phyloP scores from a whole-genome alignment of 2,329 filamentous ascomycete genomes.

The Neonectria ditissima region DNA sequence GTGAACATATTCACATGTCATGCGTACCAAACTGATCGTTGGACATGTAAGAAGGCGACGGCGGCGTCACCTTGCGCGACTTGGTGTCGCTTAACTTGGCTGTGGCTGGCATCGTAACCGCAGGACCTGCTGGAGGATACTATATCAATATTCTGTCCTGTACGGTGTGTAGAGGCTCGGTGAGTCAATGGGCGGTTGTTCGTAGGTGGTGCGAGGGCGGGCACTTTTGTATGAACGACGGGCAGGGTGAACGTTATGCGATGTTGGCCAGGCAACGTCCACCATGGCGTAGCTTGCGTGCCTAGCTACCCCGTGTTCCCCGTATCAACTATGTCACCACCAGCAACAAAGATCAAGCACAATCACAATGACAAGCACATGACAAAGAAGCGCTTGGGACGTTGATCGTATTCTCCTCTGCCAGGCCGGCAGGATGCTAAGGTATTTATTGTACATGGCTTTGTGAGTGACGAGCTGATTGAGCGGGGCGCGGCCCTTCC shows the following conservation, averaged over 20 bases:
- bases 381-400: not conserved
- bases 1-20: conserved; percentile 33
- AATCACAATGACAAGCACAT: conserved; percentile 5
- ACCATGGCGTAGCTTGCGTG: conserved; percentile 9
- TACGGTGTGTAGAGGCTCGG: conserved; percentile 28
- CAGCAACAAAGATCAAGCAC: conserved; percentile 33
- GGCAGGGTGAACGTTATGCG: conserved; percentile 26
- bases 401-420: conserved; percentile 6
- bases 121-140: conserved; percentile 29
- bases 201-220: conserved; percentile 27
- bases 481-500: conserved; percentile 31
- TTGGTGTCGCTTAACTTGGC: conserved; percentile 50
- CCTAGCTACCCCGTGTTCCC: not conserved
- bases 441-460: conserved; percentile 25
- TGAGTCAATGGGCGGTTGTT: conserved; percentile 24
- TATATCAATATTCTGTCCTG: conserved; percentile 35
- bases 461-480: conserved; percentile 20
- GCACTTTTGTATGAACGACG: conserved; percentile 34
- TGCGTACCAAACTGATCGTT: conserved; percentile 73
- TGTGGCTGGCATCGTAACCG: conserved; percentile 48
- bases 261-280: conserved; percentile 47
- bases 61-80: conserved; percentile 68
- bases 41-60: conserved; percentile 73
- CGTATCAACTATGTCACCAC: conserved; percentile 31
- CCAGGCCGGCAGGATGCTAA: conserved; percentile 10